Evolutionary conservation across 805 yeast genomes (phyloP), one percentile per base, ranked within the genome.

Genomic region (Sporopachydermia quercuum): DNA sequence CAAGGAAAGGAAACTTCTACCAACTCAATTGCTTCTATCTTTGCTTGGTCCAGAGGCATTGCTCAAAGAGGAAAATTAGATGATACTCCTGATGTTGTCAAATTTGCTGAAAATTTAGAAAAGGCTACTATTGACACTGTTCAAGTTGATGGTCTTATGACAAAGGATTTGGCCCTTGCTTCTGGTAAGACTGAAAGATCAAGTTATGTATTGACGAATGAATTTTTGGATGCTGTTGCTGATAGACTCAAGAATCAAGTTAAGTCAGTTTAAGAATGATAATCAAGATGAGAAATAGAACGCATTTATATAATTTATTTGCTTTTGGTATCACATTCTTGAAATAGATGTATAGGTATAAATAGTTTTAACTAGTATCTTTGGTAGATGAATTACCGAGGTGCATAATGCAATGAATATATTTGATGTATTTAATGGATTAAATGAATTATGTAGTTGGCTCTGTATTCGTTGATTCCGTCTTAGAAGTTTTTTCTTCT

Each of bases 41-140:
- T 79, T 50, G 91, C 91, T 19, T 81, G 91, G 91, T 58, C 86
- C n/a, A 71, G 87, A 61, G 91, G 89, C 55, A 59, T 81, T 40
- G 74, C 76, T 46, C 85, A 80, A 60, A 78, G 91, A 70, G 91
- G 89, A 52, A 75, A 69, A 55, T 63, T 81, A 48, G 91, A 81
- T 55, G 59, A 58, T 30, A 81, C 86, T 18, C 80, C 79, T 19
- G 82, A 74, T 3, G 83, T 80, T 39, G 72, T 76, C 37, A 61
- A 68, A 37, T 81, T 81, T 54, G 86, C 82, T 35, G 62, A 75
- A 46, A 55, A 61, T 35, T 66, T 81, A 48, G 91, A 81, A 60
- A 55, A 66, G 42, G 77, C 79, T 39, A 79, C 82, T 39, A 52
- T 80, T 39, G 80, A 78, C 49, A 77, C 86, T 17, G 91, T 81